Evolutionary conservation across 148 eudicot species (phyloP).

Genomic region (Pharnaceum exiguum): DNA sequence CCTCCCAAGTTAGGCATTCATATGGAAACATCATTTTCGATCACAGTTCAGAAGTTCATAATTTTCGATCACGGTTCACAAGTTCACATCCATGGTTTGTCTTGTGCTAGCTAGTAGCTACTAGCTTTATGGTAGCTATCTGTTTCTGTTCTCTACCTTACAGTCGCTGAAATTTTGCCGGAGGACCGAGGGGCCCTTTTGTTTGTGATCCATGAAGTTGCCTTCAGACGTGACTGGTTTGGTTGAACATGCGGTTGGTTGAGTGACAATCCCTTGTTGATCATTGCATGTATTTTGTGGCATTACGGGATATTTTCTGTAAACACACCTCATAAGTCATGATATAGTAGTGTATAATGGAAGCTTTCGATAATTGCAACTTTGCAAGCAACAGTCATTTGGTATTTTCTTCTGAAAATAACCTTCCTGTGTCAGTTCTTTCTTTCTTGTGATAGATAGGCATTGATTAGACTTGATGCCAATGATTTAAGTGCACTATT

Average conservation of each 20-base stretch:
- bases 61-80: no score
- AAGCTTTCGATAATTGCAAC: no score
- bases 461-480: no score
- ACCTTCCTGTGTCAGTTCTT: no score
- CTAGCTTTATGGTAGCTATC: neutral
- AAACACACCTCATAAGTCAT: no score
- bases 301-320: no score
- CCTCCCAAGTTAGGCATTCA: conserved; percentile 8
- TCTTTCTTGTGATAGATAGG: no score
- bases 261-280: neutral
- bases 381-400: no score
- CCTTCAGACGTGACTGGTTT: neutral
- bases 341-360: no score
- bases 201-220: neutral
- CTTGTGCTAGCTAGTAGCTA: neutral
- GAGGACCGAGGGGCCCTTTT: neutral
- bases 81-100: neutral
- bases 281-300: neutral
- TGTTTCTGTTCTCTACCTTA: conserved; percentile 10
- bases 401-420: no score
- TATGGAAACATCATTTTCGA: conserved; percentile 3
- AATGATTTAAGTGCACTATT: no score
- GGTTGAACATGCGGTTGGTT: neutral
- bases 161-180: neutral
- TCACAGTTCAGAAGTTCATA: no score